Evolutionary conservation across 306 rosid genomes (phyloP).

Genomic region (Clitoria ternatea): DNA sequence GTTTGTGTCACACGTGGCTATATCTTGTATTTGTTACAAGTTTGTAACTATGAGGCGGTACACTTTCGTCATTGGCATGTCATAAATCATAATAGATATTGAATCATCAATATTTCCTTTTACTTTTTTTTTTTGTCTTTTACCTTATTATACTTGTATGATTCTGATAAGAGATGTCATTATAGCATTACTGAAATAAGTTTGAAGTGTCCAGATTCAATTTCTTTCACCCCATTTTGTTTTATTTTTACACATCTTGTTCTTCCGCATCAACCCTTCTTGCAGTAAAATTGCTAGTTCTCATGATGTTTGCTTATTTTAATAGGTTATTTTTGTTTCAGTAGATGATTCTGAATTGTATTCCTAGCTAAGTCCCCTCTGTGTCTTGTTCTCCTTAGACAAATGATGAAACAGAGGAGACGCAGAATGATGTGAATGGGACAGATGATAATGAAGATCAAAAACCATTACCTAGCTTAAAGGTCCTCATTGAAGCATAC

Average conservation of each 20-base stretch:
- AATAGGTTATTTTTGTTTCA: not conserved
- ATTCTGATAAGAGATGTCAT: not conserved
- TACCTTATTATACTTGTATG: not conserved
- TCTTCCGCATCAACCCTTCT: not conserved
- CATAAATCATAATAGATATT: not conserved
- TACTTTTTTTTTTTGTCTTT: not conserved
- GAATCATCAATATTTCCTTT: not conserved
- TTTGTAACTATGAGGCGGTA: not conserved
- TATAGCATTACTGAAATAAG: not conserved
- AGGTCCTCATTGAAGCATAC: constrained; percentile 56
- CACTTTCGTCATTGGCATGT: not conserved
- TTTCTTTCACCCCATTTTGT: not conserved
- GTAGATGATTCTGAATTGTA: not conserved
- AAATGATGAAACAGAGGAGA: constrained; percentile 37
- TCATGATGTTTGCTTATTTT: not conserved
- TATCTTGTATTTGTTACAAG: not conserved
- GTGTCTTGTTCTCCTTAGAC: constrained; percentile 33
- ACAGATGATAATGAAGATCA: constrained; percentile 28
- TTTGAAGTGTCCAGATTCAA: not conserved
- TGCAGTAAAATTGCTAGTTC: not conserved
- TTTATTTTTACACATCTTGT: not conserved
- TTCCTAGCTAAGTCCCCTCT: constrained; percentile 8
- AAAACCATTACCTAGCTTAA: constrained; percentile 31
- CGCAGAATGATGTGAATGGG: constrained; percentile 24
- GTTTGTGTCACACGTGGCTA: not conserved